Percentiles rank a stretch among this genome's conserved stretches.
These are phyloP conservation scores for Xylaria cubensis DNA, from an alignment of 495 filamentous ascomycete species.

Conservation along the genomic window DNA sequence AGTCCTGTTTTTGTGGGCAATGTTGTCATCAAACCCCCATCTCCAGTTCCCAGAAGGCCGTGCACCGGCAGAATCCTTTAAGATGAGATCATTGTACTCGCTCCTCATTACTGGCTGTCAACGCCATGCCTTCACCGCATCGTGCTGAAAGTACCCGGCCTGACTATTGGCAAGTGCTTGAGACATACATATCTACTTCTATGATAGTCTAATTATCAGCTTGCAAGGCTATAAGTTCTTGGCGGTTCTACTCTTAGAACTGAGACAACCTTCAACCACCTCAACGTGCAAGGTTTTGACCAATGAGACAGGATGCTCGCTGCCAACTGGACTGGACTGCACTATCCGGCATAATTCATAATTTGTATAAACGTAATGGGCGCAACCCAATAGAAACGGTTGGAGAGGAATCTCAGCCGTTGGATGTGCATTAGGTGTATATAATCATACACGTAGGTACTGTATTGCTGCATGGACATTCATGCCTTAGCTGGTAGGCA, in stretches of 20 bases:
- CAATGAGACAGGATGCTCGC: background rate
- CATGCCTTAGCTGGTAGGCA: background rate
- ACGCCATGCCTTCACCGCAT: background rate
- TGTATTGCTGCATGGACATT: background rate
- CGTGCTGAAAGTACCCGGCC: background rate
- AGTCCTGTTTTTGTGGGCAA: conserved; percentile 6
- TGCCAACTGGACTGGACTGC: background rate
- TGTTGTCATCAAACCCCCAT: background rate
- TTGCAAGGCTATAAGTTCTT: background rate
- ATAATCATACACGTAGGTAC: background rate
- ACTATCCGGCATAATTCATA: no score
- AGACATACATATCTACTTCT: background rate
- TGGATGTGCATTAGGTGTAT: no score
- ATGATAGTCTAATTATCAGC: background rate
- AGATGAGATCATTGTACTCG: conserved; percentile 10
- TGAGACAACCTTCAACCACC: background rate
- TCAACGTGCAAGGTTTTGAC: background rate
- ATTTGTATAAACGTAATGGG: no score
- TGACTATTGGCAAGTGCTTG: background rate
- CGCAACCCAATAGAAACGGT: no score
- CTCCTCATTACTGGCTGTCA: background rate
- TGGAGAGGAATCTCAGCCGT: no score
- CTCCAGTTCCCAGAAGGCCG: background rate
- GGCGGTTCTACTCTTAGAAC: background rate
- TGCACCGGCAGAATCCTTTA: background rate